Evolutionary conservation across 306 rosid species (phyloP), one percentile per base, ranked within the genome.

Genomic region (Malus sylvestris): DNA sequence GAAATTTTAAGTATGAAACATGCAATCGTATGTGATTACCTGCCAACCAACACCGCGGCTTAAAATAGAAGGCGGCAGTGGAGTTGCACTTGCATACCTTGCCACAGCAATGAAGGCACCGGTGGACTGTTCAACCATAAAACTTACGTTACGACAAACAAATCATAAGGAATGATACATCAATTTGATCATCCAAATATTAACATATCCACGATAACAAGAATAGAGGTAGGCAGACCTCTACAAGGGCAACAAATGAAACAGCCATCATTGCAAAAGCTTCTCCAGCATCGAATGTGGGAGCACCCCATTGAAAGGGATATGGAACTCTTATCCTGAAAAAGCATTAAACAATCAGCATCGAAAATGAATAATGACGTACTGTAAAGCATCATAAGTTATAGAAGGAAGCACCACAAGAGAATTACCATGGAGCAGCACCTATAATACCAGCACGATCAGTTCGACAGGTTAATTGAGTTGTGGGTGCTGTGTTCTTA

Each of bases 251-350:
- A 81, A 94, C 98, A 79, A 94, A 88, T 42, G 96, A 86, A 82
- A 96, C 88, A 71, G 95, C 91, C 98, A 94, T 94, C 98, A 94
- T 94, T 60, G 98, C 98, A 82, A 94, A 94, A 69, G 97, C 83
- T 87, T 94, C 98, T 62, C 98, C 98, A 9, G 98, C 97, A 66
- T 94, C 95, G 73, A 94, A 94, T 76, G 94, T 91, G 32, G 98
- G 98, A 61, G 97, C 96, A 75, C 98, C 98, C 98, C 98, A 94
- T 77, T 94, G 98, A 87, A 94, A 94, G 60, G 98, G 98, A 79
- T 92, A 94, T 1, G 98, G 98, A 52, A 94, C 79, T 79, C 98
- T 88, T 70, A 94, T 91, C 98, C 98, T 94, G 88, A 70, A 71
- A 29, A 53, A 29, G 20, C 11, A 16, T 57, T 23, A 1, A 38